Conservation (phyloP, 1,284 basidiomycete genomes). For the Cutaneotrichosporon cyanovorans region DNA sequence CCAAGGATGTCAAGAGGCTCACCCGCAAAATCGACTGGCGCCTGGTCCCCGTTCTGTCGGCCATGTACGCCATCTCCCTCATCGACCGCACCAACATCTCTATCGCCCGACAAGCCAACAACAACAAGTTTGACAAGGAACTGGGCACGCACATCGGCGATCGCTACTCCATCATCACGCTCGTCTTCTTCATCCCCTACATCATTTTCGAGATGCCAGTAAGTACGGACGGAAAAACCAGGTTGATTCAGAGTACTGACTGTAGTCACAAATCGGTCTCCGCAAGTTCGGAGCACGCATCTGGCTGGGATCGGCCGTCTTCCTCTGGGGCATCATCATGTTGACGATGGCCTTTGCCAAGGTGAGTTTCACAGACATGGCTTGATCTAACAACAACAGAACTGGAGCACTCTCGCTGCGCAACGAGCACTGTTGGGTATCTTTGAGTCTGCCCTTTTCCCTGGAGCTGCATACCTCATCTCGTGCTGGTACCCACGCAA, state of each 20-base stretch:
- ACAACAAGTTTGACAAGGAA: conserved; percentile 22
- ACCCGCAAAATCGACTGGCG: conserved; percentile 14
- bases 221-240: too few species aligned
- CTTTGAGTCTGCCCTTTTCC: conserved; percentile 41
- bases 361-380: too few species aligned
- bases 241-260: conserved; percentile 21
- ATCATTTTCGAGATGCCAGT: conserved; percentile 38
- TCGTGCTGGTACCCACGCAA: conserved; percentile 47
- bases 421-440: conserved; percentile 19
- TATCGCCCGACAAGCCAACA: conserved; percentile 15
- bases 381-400: not conserved
- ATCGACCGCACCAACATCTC: conserved; percentile 23
- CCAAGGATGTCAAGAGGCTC: conserved; percentile 1
- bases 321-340: conserved; percentile 41
- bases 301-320: conserved; percentile 12
- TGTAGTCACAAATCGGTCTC: conserved; percentile 23
- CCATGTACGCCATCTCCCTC: conserved; percentile 17
- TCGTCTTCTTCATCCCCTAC: conserved; percentile 42
- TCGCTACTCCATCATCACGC: conserved; percentile 39
- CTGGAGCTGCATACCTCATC: conserved; percentile 45
- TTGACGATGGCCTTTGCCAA: conserved; percentile 32
- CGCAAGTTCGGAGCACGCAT: conserved; percentile 16
- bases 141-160: conserved; percentile 27
- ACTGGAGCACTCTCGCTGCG: conserved; percentile 23
- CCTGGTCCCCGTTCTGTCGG: conserved; percentile 13